Percentiles rank a stretch among this genome's conserved stretches.
These are phyloP conservation scores for Penicillium malachiteum DNA, from an alignment of 495 filamentous ascomycete genomes.

Conservation along the genomic window DNA sequence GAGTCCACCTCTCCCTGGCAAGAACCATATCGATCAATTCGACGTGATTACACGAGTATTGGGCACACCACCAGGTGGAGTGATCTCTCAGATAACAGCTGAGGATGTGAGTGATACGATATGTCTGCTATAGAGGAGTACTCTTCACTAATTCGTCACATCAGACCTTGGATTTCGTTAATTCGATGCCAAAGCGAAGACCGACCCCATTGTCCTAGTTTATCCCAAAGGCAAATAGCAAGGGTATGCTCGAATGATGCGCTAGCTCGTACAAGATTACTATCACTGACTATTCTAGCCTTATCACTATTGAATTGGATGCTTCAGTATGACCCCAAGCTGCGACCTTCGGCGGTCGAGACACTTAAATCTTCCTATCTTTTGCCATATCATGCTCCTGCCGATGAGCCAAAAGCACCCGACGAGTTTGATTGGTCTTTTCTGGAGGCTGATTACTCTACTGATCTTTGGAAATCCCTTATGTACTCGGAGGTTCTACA, in stretches of 20 bases:
- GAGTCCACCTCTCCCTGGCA: conserved; percentile 88
- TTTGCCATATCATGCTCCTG: conserved; percentile 90
- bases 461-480: conserved; percentile 96
- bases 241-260: conserved; percentile 60
- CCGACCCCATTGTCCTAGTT: conserved; percentile 82
- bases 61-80: conserved; percentile 86
- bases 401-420: conserved; percentile 82
- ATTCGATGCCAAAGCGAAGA: conserved; percentile 88
- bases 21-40: conserved; percentile 94
- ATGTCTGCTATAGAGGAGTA: conserved; percentile 62
- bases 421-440: conserved; percentile 96
- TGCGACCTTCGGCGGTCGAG: conserved; percentile 71
- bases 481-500: conserved; percentile 55
- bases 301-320: conserved; percentile 88
- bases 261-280: conserved; percentile 25
- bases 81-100: conserved; percentile 61
- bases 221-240: conserved; percentile 84
- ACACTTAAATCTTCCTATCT: conserved; percentile 84
- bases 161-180: conserved; percentile 91
- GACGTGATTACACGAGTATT: conserved; percentile 91
- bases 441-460: conserved; percentile 85
- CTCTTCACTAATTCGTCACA: not conserved
- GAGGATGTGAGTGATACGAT: conserved; percentile 65
- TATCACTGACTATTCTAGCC: conserved; percentile 48
- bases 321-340: conserved; percentile 88